These are phyloP conservation scores for Rhizopogon vesiculosus DNA, from an alignment of 768 basidiomycete species.

Conservation along the genomic window DNA sequence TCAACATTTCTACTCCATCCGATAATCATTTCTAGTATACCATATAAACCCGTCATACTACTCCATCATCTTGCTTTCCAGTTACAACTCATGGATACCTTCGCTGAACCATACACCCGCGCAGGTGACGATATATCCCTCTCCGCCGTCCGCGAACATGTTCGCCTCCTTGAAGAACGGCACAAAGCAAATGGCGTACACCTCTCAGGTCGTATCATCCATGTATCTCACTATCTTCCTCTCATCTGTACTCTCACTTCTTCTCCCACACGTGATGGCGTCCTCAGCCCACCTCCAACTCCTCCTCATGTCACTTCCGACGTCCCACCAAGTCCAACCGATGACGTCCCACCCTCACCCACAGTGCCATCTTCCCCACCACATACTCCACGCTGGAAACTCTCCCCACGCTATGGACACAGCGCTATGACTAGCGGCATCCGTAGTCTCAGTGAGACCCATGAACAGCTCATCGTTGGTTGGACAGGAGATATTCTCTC, in stretches of 20 bases:
- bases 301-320: conserved; percentile 59
- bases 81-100: conserved; percentile 54
- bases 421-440: conserved; percentile 95
- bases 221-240: conserved; percentile 89
- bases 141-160: conserved; percentile 69
- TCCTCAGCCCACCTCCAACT: conserved; percentile 73
- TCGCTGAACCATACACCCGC: conserved; percentile 65
- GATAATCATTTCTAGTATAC: no score
- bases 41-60: no score
- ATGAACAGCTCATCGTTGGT: conserved; percentile 89
- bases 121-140: conserved; percentile 63
- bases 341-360: conserved; percentile 10
- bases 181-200: conserved; percentile 65
- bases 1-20: no score
- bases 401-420: conserved; percentile 82
- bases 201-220: conserved; percentile 86
- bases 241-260: conserved; percentile 56
- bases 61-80: neutral
- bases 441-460: conserved; percentile 72
- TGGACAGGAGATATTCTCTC: conserved; percentile 89
- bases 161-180: conserved; percentile 66
- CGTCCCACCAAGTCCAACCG: conserved; percentile 33
- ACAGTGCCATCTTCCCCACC: conserved; percentile 5
- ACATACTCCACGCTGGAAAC: conserved; percentile 51
- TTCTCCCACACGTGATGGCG: conserved; percentile 33